A percentile compares a stretch with the other conserved stretches of the same genome.
Evolutionary conservation across 163 green algal species (phyloP).

Genomic region (Scenedesmus sp.): DNA sequence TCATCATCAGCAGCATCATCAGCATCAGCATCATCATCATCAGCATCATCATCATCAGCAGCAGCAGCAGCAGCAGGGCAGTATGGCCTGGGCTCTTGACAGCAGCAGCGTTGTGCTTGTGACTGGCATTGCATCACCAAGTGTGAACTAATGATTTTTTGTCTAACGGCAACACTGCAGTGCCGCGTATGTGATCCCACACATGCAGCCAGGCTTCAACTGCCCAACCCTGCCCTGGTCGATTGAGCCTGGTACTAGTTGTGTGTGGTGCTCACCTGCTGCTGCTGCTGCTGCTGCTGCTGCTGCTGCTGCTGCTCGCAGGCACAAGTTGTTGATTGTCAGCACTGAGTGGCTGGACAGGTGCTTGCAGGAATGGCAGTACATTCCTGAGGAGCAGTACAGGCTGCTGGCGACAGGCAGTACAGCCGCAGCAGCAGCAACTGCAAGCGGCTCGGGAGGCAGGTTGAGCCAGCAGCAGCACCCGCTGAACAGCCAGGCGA

Average conservation of each 20-base stretch:
- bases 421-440: constrained; percentile 10
- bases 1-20: neutral
- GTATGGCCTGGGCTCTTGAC: neutral
- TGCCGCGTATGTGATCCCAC: too few relatives aligned
- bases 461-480: constrained; percentile 18
- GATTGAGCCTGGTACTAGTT: too few relatives aligned
- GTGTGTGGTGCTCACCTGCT: too few relatives aligned
- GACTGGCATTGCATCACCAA: too few relatives aligned
- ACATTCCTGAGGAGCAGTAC: constrained; percentile 35
- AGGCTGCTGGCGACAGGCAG: neutral
- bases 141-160: too few relatives aligned
- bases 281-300: constrained; percentile 6
- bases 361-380: constrained; percentile 26
- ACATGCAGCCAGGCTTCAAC: neutral
- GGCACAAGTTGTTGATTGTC: constrained; percentile 10
- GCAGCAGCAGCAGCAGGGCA: neutral
- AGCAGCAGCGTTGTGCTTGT: too few relatives aligned
- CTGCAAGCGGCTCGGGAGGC: neutral
- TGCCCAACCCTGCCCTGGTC: too few relatives aligned
- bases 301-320: constrained; percentile 10
- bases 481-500: neutral
- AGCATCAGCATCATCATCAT: too few relatives aligned
- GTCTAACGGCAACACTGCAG: too few relatives aligned
- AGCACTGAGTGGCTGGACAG: constrained; percentile 22
- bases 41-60: neutral